Evolutionary conservation across 495 filamentous ascomycete species (phyloP).

Genomic region (Trypethelium eluteriae): DNA sequence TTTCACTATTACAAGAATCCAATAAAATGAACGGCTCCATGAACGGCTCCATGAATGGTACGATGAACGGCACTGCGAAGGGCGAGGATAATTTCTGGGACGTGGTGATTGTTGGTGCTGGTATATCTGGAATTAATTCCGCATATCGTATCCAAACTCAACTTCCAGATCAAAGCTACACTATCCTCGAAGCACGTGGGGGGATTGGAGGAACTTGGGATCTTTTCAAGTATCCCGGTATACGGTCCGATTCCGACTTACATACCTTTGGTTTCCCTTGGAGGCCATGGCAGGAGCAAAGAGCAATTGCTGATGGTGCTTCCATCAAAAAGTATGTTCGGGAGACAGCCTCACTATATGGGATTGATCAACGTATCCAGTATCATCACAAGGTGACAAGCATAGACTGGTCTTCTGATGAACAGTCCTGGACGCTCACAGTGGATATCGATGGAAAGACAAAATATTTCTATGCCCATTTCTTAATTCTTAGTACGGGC

Average conservation of each 20-base stretch:
- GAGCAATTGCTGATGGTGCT: slow-evolving; percentile 53
- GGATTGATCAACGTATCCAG: slow-evolving; percentile 55
- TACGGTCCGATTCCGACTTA: slow-evolving; percentile 58
- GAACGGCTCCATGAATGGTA: too few species aligned
- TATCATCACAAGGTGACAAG: slow-evolving; percentile 50
- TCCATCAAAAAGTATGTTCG: slow-evolving; percentile 57
- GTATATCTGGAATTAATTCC: slow-evolving; percentile 69
- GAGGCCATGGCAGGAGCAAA: slow-evolving; percentile 54
- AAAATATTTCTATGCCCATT: slow-evolving; percentile 45
- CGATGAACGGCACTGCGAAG: background rate
- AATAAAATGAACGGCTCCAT: background rate
- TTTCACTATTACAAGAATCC: background rate
- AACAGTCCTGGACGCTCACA: slow-evolving; percentile 54
- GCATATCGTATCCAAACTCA: slow-evolving; percentile 60
- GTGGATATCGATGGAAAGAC: slow-evolving; percentile 44
- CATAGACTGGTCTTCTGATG: slow-evolving; percentile 53
- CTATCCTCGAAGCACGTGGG: slow-evolving; percentile 55
- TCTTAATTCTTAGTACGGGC: slow-evolving; percentile 56
- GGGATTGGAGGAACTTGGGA: slow-evolving; percentile 64
- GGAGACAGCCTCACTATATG: slow-evolving; percentile 49
- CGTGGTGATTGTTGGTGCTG: slow-evolving; percentile 63
- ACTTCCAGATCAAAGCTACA: slow-evolving; percentile 48
- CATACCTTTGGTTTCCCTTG: slow-evolving; percentile 62
- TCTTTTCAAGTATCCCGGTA: slow-evolving; percentile 62
- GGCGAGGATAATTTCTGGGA: slow-evolving; percentile 38